These are phyloP conservation scores for Solanum sejunctum DNA, from an alignment of 257 asterid species.

Conservation along the genomic window DNA sequence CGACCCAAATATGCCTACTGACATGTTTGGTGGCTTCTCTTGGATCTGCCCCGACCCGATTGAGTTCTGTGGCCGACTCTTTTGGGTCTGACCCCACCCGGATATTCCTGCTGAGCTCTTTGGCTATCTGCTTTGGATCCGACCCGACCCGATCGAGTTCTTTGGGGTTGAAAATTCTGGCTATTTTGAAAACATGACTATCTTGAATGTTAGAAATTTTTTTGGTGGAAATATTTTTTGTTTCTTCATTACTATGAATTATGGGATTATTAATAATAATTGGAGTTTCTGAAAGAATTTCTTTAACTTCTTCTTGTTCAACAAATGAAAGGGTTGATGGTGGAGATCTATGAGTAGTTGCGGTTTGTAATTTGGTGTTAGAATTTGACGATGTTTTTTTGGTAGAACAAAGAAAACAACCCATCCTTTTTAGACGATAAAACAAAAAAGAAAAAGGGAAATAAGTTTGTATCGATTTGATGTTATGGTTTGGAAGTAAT, in stretches of 20 bases:
- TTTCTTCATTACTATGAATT: neutral
- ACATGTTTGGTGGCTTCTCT: neutral
- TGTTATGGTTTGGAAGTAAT: neutral
- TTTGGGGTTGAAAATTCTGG: neutral
- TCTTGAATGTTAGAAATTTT: neutral
- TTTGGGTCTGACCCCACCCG: neutral
- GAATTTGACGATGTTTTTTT: neutral
- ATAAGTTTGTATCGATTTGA: neutral
- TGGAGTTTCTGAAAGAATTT: slow-evolving; percentile 59
- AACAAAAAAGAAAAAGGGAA: neutral
- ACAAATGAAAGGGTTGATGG: slow-evolving; percentile 28
- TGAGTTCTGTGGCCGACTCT: slow-evolving; percentile 4
- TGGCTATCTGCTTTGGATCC: neutral
- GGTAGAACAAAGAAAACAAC: neutral
- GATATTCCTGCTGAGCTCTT: neutral
- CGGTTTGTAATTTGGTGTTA: neutral
- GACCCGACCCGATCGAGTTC: neutral
- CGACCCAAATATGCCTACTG: neutral
- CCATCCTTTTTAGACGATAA: neutral
- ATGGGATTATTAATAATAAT: neutral
- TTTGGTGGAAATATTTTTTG: neutral
- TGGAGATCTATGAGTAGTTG: slow-evolving; percentile 15
- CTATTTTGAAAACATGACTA: neutral
- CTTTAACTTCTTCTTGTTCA: slow-evolving; percentile 65
- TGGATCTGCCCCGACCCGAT: neutral